Evolutionary conservation across 2,329 filamentous ascomycete species (phyloP), one percentile per base, ranked within the genome.

Genomic region (Neurospora sp.): DNA sequence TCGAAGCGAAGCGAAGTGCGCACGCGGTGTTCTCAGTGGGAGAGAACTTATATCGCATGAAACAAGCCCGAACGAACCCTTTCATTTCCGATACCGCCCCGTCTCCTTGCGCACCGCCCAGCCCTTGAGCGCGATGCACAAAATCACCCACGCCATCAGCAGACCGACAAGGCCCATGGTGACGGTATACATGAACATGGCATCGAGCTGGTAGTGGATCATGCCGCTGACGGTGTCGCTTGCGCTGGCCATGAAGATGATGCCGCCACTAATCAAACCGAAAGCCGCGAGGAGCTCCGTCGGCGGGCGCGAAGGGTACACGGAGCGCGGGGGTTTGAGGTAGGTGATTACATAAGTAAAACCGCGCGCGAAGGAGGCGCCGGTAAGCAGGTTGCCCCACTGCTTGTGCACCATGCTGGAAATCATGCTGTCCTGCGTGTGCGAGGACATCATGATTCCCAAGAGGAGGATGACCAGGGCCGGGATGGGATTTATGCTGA

Each of bases 391-490:
- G 76, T 89, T 89, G 36, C 95, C 95, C 95, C 95, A 98, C 80
- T 97, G 94, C 77, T 90, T 90, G 81, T 98, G 95, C 67, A 98
- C 87, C 92, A 96, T 97, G 74, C 89, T 92, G 10, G 93, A 95
- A 66, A 93, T 86, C 90, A 93, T 92, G 71, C 89, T 92, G 37
- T 84, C 79, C 78, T 97, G 94, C 71, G 95, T 92, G 80, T 98
- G 95, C 36, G 92, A 93, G 77, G 91, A 91, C 95, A 98, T 98
- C 92, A 97, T 96, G 78, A 94, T 87, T 40, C 96, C 96, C 1
- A 97, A 84, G 0, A 97, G 83, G 70, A 97, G 83, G 74, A 98
- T 95, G 67, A 97, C 87, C 4, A 98, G 84, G 0, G 90, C 92
- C 0, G 95, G 96, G 74, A 98, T 87, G 0, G 94, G 95, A 79